These are phyloP conservation scores for Streptanthus diversifolius DNA, from an alignment of 345 rosid genomes.

Conservation along the genomic window DNA sequence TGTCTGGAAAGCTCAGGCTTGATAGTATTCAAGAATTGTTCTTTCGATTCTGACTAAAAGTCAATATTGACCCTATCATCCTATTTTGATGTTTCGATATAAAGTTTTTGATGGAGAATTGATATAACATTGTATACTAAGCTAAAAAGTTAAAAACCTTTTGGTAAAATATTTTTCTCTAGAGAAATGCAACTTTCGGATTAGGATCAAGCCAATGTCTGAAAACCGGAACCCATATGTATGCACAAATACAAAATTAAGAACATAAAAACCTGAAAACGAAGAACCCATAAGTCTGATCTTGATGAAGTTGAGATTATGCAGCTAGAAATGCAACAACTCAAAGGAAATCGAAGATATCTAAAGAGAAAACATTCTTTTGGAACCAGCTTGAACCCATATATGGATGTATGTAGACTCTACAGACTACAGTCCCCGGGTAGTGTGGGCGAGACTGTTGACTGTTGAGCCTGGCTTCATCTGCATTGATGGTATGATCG, in stretches of 20 bases:
- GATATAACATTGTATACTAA: neutral
- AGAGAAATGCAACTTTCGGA: neutral
- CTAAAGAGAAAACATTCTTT: neutral
- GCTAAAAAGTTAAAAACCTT: neutral
- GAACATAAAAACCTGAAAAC: neutral
- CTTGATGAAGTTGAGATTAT: neutral
- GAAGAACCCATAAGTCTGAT: neutral
- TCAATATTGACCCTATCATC: neutral
- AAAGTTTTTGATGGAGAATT: neutral
- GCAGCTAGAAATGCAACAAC: neutral
- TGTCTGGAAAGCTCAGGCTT: neutral
- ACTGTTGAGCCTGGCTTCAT: neutral
- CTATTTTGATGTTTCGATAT: neutral
- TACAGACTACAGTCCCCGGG: neutral
- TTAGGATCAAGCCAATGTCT: neutral
- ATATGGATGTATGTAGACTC: neutral
- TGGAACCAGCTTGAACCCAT: neutral
- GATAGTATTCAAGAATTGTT: neutral
- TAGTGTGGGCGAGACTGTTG: neutral
- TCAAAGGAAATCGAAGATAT: neutral
- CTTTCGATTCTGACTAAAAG: neutral
- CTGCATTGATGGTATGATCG: neutral
- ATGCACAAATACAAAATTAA: neutral
- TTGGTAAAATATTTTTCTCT: neutral
- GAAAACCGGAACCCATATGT: too few relatives aligned